A percentile compares a stretch with the other conserved stretches of the same genome.
Evolutionary conservation across 176 grass and related monocot genomes (phyloP).

Genomic region (Echinochloa phyllopogon): DNA sequence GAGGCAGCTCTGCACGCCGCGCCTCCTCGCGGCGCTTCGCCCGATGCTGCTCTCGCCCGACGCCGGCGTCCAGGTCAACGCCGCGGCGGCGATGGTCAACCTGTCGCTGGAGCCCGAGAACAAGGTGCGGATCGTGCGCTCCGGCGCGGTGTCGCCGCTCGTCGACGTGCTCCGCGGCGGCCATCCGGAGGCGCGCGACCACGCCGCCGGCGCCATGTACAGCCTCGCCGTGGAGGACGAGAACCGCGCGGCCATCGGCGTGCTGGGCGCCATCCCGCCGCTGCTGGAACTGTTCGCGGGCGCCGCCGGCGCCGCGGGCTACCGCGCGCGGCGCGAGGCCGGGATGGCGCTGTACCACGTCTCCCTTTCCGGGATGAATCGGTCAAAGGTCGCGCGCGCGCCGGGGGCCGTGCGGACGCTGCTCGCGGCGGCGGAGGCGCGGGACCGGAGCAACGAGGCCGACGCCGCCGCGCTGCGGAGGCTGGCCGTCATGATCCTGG

Average conservation of each 20-base stretch:
- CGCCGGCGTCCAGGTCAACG: constrained; percentile 69
- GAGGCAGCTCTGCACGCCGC: constrained; percentile 67
- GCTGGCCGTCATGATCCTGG: constrained; percentile 74
- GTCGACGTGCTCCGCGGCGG: constrained; percentile 67
- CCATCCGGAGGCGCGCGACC: constrained; percentile 72
- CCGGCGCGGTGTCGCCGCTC: constrained; percentile 73
- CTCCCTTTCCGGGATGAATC: constrained; percentile 75
- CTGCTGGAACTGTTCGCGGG: constrained; percentile 69
- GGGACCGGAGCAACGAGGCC: constrained; percentile 25
- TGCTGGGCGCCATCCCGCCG: constrained; percentile 81
- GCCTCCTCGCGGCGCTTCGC: constrained; percentile 68
- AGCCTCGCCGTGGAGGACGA: constrained; percentile 86
- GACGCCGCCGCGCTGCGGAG: constrained; percentile 55
- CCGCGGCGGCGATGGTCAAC: constrained; percentile 73
- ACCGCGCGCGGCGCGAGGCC: constrained; percentile 73
- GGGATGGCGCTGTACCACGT: constrained; percentile 91
- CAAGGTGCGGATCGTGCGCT: constrained; percentile 79
- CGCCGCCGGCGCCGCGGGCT: not conserved
- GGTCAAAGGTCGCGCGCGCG: constrained; percentile 71
- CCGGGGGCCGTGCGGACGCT: constrained; percentile 65
- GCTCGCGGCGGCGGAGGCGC: constrained; percentile 45
- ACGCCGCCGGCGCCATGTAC: constrained; percentile 85
- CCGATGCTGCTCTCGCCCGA: constrained; percentile 72
- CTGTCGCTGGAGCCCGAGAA: constrained; percentile 82
- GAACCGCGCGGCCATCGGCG: constrained; percentile 83